A percentile compares a stretch with the other conserved stretches of the same genome.
Conservation (phyloP, 164 flowering plant species). For the Taxillus chinensis region DNA sequence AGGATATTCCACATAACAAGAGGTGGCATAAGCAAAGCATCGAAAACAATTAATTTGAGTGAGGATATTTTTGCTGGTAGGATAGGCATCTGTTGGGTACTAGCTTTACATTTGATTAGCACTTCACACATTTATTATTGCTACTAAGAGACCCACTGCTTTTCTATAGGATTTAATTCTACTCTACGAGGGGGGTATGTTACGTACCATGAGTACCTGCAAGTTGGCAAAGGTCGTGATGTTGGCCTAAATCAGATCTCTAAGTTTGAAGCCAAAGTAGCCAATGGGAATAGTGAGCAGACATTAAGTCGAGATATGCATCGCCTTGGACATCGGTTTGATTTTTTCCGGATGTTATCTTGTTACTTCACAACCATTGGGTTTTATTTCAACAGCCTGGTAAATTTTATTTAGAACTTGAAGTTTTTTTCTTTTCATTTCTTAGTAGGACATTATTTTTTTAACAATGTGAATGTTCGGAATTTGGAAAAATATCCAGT, state of each 20-base stretch:
- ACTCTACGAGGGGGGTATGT: slow-evolving; percentile 61
- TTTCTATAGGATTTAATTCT: slow-evolving; percentile 63
- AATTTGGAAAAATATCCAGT: too few species aligned
- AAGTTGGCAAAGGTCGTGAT: slow-evolving; percentile 96
- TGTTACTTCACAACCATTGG: slow-evolving; percentile 93
- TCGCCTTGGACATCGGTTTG: slow-evolving; percentile 80
- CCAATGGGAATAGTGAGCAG: slow-evolving; percentile 94
- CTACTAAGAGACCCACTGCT: neutral
- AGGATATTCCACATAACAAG: slow-evolving; percentile 60
- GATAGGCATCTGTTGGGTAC: neutral
- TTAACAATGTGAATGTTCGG: too few species aligned
- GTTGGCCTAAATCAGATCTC: slow-evolving; percentile 90
- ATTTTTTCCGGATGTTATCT: slow-evolving; percentile 90
- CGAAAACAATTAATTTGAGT: slow-evolving; percentile 56
- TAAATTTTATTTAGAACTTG: slow-evolving; percentile 16
- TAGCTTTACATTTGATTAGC: neutral
- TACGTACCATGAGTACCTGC: slow-evolving; percentile 87
- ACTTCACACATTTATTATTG: neutral
- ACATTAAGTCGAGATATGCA: slow-evolving; percentile 81
- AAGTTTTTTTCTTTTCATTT: too few species aligned
- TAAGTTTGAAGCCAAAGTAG: slow-evolving; percentile 89
- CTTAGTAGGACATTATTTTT: too few species aligned
- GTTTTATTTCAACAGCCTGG: slow-evolving; percentile 84
- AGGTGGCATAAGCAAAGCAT: slow-evolving; percentile 73
- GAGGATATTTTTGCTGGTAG: slow-evolving; percentile 57